Conservation (phyloP, 495 filamentous ascomycete genomes). For the Paragyromitra xinjiangensis region DNA sequence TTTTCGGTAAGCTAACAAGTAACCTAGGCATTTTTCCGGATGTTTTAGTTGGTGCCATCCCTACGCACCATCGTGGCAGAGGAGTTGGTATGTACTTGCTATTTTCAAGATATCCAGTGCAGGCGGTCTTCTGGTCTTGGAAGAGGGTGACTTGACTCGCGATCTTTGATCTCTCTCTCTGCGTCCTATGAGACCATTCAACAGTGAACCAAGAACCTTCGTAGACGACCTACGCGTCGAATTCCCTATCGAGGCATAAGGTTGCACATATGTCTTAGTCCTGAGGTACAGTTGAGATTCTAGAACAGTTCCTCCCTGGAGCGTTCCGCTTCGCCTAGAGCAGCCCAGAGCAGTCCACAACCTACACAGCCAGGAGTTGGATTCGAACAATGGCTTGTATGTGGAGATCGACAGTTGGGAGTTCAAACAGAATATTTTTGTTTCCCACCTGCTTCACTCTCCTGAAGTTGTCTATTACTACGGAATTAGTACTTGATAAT, state of each 20-base stretch:
- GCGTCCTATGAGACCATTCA: no score
- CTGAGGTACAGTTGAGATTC: background rate
- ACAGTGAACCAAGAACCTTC: background rate
- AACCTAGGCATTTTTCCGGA: background rate
- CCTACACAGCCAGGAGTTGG: background rate
- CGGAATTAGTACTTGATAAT: no score
- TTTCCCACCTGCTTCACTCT: no score
- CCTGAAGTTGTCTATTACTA: no score
- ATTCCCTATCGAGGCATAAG: background rate
- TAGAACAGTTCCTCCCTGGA: slow-evolving; percentile 9
- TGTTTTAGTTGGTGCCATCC: background rate
- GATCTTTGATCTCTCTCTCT: no score
- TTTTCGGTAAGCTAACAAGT: background rate
- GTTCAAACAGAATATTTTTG: no score
- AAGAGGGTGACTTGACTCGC: background rate
- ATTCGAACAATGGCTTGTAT: background rate
- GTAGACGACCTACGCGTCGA: background rate
- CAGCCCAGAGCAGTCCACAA: background rate
- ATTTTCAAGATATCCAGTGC: no score
- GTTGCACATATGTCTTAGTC: slow-evolving; percentile 1
- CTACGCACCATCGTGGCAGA: no score
- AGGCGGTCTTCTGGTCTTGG: background rate
- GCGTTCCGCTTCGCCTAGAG: background rate
- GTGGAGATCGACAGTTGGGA: background rate
- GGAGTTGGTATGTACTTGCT: no score